Base-by-base conservation (phyloP, 2,329 filamentous ascomycete genomes). In the Aspergillus udagawae region DNA sequence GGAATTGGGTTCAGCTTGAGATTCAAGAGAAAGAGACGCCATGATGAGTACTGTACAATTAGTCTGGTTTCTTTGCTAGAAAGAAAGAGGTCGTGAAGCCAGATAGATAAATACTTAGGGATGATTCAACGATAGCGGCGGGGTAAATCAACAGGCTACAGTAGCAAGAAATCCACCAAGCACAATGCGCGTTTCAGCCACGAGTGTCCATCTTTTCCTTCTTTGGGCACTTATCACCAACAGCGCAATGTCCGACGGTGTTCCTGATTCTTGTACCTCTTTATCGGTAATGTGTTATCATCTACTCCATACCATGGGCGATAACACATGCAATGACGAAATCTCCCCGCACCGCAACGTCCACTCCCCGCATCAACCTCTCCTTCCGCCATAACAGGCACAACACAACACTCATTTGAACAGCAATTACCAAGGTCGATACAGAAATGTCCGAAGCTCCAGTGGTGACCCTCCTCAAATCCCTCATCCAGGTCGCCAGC, bases 401-500 rank as follows among this genome's bases (percentile, higher is more conserved):
- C 14, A 6, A 12, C 28, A 2, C 12, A 5, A 5, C 32, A 17
- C 6, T 14, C 12, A 32, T 1, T 38, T 38, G 2, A 38, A 3
- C 14, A 17, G 1, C 32, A 17, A 38, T 17, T 17, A 7, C 32
- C 3, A 7, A 38, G 14, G 0, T 17, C 17, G 14, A 32, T 14
- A 35, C 12, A 23, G 5, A 10, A 20, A 57, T 54, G 55, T 17
- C 52, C 2, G 51, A 53, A 32, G 5, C 21, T 5, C 23, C 59
- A 1, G 68, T 67, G 3, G 63, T 73, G 21, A 52, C 62, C 27
- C 67, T 75, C 28, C 62, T 74, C 17, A 64, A 70, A 51, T 63
- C 65, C 27, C 67, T 76, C 28, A 75, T 76, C 64, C 66, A 69
- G 51, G 71, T 75, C 51, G 69, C 69, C 49, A 72, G 69, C 55